Evolutionary conservation across 116 monocot genomes (phyloP), one percentile per base, ranked within the genome.

Genomic region (Iris pallida): DNA sequence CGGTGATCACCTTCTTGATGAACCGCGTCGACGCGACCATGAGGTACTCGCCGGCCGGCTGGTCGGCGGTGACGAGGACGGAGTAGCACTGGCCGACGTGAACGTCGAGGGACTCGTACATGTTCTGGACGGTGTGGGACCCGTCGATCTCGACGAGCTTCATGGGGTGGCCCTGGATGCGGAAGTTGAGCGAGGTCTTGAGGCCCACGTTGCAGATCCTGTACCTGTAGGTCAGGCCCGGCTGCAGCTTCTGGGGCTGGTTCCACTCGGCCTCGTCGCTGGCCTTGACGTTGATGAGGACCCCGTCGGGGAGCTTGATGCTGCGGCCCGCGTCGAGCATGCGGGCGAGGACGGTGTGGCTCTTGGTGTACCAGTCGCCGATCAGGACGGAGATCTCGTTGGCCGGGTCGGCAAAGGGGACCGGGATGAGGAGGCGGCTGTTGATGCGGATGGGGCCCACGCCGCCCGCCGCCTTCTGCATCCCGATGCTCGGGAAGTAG

Each of bases 381-480:
- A 88, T 75, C 19, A 92, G 68, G 49, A 88, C 86, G 20, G 76
- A 75, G 80, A 58, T 83, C 47, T 88, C 92, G 8, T 83, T 86
- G 56, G 78, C 83, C 0, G 86, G 92, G 7, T 57, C 16, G 15
- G 66, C 78, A 71, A 85, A 92, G 5, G 92, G 92, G 60, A 92
- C 92, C 0, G 85, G 88, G 57, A 92, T 88, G 51, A 88, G 83
- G 20, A 77, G 72, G 13, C 91, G 83, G 78, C 88, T 92, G 68
- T 83, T 80, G 52, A 92, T 53, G 48, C 85, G 75, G 48, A 92
- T 73, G 6, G 80, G 76, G 17, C 88, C 83, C 74, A 83, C 85
- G 47, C 85, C 92, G 30, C 92, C 92, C 8, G 73, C 78, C 2
- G 82, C 85, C 76, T 81, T 82, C 12, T 92, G 88, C 73, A 88